Base-by-base conservation (phyloP, 257 asterid species). In the Ophiorrhiza pumila region DNA sequence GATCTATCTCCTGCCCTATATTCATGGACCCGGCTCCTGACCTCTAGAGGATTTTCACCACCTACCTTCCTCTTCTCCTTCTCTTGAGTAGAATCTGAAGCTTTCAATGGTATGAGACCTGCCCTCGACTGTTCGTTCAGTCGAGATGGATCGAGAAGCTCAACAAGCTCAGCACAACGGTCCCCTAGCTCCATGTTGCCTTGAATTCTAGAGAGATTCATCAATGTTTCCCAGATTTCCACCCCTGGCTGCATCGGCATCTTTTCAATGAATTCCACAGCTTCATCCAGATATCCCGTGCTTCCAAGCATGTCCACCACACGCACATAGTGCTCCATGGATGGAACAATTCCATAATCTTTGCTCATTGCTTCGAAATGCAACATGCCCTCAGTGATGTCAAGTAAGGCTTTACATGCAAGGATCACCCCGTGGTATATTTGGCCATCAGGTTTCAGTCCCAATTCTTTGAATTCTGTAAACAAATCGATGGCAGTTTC, bases 1-100 rank as follows among this genome's bases (percentile, higher is more conserved):
- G 96, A 87, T 72, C 92, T 81, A 77, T 92, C 97, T 60, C 97
- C 97, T 0, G 96, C 96, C 79, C 93, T 85, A 50, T 79, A 92
- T 72, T 90, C 95, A 32, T 82, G 91, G 47, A 83, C 87, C 76
- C 85, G 85, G 62, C 85, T 86, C 81, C 85, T 82, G 56, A 78
- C 77, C 43, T 83, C 90, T 4, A 83, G 85, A 27, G 82, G 85
- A 71, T 78, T 87, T 78, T 79, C 90, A 37, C 87, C 83, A 27
- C 63, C 75, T 27, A 50, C 47, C 77, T 79, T 87, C 85, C 66
- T 80, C 62, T 78, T 86, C 78, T 82, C 87, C 72, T 86, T 91
- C 79, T 82, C 90, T 76, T 70, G 80, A 43, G 60, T 78, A 27
- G 80, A 47, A 60, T 87, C 96, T 27, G 90, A 79, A 23, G 88